These are phyloP conservation scores for Fusarium pseudocircinatum DNA, from an alignment of 2,329 filamentous ascomycete species.

Conservation along the genomic window DNA sequence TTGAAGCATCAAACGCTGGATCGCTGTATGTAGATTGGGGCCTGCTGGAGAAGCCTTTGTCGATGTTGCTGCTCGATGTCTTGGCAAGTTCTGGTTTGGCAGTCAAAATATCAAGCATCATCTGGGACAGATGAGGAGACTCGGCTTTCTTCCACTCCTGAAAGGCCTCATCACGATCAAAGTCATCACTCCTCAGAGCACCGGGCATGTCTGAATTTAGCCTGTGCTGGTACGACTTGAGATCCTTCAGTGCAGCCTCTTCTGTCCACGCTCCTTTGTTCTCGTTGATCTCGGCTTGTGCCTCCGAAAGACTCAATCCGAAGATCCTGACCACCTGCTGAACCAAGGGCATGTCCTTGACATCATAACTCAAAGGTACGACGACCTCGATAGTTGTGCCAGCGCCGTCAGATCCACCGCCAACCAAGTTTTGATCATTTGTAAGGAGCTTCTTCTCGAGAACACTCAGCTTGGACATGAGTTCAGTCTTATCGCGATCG, in stretches of 20 bases:
- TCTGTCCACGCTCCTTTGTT: constrained; percentile 88
- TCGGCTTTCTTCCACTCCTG: constrained; percentile 93
- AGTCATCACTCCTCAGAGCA: constrained; percentile 84
- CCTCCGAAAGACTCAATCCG: constrained; percentile 78
- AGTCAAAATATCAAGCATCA: constrained; percentile 91
- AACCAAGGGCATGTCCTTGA: constrained; percentile 97
- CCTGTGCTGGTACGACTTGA: constrained; percentile 93
- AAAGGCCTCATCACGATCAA: constrained; percentile 89
- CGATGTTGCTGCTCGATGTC: constrained; percentile 68
- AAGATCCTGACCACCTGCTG: constrained; percentile 89
- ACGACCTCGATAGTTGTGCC: constrained; percentile 77
- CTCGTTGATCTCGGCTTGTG: constrained; percentile 87
- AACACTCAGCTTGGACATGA: constrained; percentile 79
- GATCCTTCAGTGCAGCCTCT: constrained; percentile 86
- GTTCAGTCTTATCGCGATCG: constrained; percentile 84
- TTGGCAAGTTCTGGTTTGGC: constrained; percentile 87
- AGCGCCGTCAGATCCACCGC: constrained; percentile 46
- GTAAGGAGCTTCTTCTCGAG: constrained; percentile 94
- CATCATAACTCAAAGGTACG: constrained; percentile 86
- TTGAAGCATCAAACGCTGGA: constrained; percentile 56
- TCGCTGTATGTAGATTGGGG: constrained; percentile 61
- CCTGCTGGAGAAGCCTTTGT: constrained; percentile 65
- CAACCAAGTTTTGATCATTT: constrained; percentile 85
- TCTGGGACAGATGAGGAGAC: constrained; percentile 84
- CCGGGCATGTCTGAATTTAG: constrained; percentile 81